These are phyloP conservation scores for Suillus subalutaceus DNA, from an alignment of 768 basidiomycete species.

Conservation along the genomic window DNA sequence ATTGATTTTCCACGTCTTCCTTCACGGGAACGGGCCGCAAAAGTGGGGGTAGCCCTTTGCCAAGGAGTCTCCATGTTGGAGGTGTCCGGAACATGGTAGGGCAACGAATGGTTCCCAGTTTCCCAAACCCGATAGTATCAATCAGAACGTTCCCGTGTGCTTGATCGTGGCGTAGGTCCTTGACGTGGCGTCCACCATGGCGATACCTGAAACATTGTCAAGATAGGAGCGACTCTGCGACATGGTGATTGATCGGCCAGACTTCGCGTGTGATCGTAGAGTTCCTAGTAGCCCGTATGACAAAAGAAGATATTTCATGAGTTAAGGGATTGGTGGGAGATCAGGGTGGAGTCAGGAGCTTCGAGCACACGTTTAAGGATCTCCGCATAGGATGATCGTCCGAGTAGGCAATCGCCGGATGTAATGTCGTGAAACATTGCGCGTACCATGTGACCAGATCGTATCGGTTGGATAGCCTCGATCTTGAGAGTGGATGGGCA, in stretches of 20 bases:
- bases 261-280: neutral
- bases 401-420: conserved; percentile 3
- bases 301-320: neutral
- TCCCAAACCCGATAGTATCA: neutral
- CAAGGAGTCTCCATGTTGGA: neutral
- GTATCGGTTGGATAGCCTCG: neutral
- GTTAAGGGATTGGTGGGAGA: neutral
- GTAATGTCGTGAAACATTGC: neutral
- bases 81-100: neutral
- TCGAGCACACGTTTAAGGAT: neutral
- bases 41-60: neutral
- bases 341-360: conserved; percentile 3
- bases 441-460: neutral
- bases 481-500: neutral
- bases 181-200: conserved; percentile 7
- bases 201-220: neutral
- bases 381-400: neutral
- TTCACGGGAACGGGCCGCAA: neutral
- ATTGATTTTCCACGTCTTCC: neutral
- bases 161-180: conserved; percentile 6
- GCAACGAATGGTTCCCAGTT: neutral
- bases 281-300: neutral
- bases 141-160: conserved; percentile 7
- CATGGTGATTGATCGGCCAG: conserved; percentile 2
- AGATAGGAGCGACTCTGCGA: neutral